Conservation (phyloP, 2,329 filamentous ascomycete genomes). For the Rutstroemia sp. region DNA sequence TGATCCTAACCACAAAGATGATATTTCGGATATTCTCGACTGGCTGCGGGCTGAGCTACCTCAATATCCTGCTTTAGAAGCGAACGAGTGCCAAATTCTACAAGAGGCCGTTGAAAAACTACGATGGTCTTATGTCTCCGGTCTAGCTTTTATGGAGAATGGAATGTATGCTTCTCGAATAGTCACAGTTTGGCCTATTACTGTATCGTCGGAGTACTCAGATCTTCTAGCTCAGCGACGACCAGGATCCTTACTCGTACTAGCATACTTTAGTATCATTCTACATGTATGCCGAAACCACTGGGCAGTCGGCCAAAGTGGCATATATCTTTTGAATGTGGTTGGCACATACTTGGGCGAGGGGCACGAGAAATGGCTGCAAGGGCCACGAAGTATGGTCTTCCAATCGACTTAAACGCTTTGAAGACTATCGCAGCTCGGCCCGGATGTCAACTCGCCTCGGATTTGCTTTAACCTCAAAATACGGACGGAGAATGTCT, state of each 20-base stretch:
- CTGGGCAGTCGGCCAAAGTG: constrained; percentile 24
- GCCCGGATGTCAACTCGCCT: too few species aligned
- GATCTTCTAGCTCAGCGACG: constrained; percentile 25
- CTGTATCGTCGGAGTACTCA: constrained; percentile 28
- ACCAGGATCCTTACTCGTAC: constrained; percentile 31
- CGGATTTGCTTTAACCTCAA: too few species aligned
- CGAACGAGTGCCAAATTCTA: constrained; percentile 1
- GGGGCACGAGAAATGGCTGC: constrained; percentile 16
- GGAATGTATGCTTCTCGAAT: constrained; percentile 5
- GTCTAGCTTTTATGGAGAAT: not conserved
- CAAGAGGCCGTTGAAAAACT: constrained; percentile 10
- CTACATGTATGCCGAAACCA: constrained; percentile 23
- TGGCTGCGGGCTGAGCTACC: not conserved
- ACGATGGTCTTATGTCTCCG: constrained; percentile 14
- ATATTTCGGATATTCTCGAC: not conserved
- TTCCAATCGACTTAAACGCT: not conserved
- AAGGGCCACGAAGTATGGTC: not conserved
- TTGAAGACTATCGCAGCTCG: too few species aligned
- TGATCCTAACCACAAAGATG: constrained; percentile 5
- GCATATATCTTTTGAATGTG: constrained; percentile 18
- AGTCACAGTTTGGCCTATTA: constrained; percentile 32
- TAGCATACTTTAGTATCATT: constrained; percentile 32
- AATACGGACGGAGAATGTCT: too few species aligned
- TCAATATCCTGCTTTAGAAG: not conserved
- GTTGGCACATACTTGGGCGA: constrained; percentile 17